Percentiles rank a stretch among this genome's conserved stretches.
Evolutionary conservation across 306 rosid species (phyloP).

Genomic region (Castanea crenata): DNA sequence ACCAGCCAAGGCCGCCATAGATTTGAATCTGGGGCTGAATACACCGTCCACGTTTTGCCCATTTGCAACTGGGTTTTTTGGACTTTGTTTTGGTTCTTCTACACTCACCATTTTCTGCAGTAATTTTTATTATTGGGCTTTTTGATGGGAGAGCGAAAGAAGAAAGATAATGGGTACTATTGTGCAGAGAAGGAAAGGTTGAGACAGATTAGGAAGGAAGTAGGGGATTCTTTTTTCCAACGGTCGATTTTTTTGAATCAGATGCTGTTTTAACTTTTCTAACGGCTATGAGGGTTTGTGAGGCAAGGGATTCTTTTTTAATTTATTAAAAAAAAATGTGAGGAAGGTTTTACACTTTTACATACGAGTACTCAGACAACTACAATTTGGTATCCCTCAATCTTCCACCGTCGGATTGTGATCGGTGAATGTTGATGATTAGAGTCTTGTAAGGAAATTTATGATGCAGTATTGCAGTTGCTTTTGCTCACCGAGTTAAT

Average conservation of each 20-base stretch:
- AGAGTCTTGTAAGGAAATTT: not conserved
- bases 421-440: not conserved
- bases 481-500: no score
- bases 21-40: conserved; percentile 82
- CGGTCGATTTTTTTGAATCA: conserved; percentile 42
- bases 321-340: no score
- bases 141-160: not conserved
- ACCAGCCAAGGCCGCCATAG: conserved; percentile 91
- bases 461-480: not conserved
- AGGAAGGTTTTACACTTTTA: no score
- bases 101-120: conserved; percentile 39
- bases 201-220: not conserved
- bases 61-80: conserved; percentile 22
- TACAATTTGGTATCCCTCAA: not conserved
- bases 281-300: conserved; percentile 46
- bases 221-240: conserved; percentile 11
- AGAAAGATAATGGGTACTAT: not conserved
- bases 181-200: conserved; percentile 1
- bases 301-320: no score
- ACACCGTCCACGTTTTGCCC: conserved; percentile 26
- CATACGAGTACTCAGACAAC: not conserved
- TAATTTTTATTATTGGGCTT: not conserved
- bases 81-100: conserved; percentile 37
- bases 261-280: conserved; percentile 1
- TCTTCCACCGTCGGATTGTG: not conserved